Conservation (phyloP, 2,329 filamentous ascomycete species). For the Calonectria hongkongensis region DNA sequence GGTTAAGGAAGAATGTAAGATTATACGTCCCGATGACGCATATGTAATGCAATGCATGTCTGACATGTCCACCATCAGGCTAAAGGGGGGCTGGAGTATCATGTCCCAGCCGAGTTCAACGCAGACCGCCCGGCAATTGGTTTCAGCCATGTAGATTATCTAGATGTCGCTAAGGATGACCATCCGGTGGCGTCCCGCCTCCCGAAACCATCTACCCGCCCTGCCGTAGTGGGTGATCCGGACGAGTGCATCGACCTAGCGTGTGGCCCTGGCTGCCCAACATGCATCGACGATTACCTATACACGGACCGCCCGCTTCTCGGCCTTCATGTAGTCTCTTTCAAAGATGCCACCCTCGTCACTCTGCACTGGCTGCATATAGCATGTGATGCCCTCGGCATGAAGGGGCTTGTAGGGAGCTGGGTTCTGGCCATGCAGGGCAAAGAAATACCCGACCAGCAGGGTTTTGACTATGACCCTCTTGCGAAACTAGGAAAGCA, state of each 20-base stretch:
- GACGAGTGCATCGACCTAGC: constrained; percentile 30
- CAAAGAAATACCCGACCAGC: constrained; percentile 13
- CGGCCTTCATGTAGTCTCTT: constrained; percentile 29
- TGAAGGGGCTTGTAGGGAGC: constrained; percentile 12
- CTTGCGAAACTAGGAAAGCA: constrained; percentile 32
- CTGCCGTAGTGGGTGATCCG: constrained; percentile 27
- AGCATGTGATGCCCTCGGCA: constrained; percentile 29
- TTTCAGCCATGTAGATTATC: constrained; percentile 34
- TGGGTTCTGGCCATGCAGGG: constrained; percentile 26
- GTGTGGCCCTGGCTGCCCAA: constrained; percentile 32
- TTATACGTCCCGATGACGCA: neutral
- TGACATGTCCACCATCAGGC: neutral
- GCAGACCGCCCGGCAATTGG: constrained; percentile 25
- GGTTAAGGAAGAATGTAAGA: constrained; percentile 39
- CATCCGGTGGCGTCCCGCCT: constrained; percentile 36
- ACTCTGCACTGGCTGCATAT: constrained; percentile 32
- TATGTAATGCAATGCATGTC: constrained; percentile 5
- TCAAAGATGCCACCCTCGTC: constrained; percentile 31
- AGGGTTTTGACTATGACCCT: constrained; percentile 30
- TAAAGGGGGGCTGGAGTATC: constrained; percentile 27
- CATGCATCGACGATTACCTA: constrained; percentile 30
- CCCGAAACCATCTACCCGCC: constrained; percentile 27
- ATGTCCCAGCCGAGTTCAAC: constrained; percentile 34
- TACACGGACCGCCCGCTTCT: constrained; percentile 30
- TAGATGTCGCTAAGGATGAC: constrained; percentile 24